These are phyloP conservation scores for Aspergillus viridinutans DNA, from an alignment of 2,329 filamentous ascomycete genomes.

Conservation along the genomic window DNA sequence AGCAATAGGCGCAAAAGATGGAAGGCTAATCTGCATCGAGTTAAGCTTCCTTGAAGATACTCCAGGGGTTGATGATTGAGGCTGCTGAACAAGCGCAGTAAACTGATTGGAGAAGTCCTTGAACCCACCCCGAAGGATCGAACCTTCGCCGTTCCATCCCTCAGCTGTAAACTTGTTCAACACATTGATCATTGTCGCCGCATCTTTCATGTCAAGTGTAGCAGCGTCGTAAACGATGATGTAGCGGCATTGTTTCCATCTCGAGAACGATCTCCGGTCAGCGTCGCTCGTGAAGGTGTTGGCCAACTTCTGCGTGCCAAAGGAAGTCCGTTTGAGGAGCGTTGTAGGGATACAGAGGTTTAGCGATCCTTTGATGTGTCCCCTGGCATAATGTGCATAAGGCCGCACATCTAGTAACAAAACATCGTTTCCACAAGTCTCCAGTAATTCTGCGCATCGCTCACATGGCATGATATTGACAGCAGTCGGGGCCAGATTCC, in stretches of 20 bases:
- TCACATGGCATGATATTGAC: conserved; percentile 47
- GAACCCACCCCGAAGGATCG: conserved; percentile 80
- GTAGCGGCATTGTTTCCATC: conserved; percentile 68
- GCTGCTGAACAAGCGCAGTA: conserved; percentile 45
- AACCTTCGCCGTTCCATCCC: conserved; percentile 69
- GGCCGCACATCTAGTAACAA: conserved; percentile 83
- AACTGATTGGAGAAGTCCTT: conserved; percentile 65
- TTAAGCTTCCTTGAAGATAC: conserved; percentile 44
- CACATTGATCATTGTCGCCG: conserved; percentile 74
- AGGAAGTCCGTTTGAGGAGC: conserved; percentile 82
- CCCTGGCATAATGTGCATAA: conserved; percentile 72
- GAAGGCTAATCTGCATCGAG: conserved; percentile 49
- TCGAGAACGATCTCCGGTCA: conserved; percentile 68
- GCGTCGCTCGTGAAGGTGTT: conserved; percentile 74
- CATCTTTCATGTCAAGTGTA: conserved; percentile 75
- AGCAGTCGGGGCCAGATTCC: conserved; percentile 30
- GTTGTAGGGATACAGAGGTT: conserved; percentile 96
- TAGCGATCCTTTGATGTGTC: conserved; percentile 73
- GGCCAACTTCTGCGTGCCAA: conserved; percentile 80
- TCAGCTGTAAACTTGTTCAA: conserved; percentile 88
- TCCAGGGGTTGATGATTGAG: conserved; percentile 25
- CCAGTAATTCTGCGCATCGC: conserved; percentile 56
- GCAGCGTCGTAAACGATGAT: conserved; percentile 85
- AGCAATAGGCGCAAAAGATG: conserved; percentile 69
- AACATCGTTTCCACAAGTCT: conserved; percentile 49